Conservation (phyloP, 2,329 filamentous ascomycete genomes). For the Xylaria sp. region DNA sequence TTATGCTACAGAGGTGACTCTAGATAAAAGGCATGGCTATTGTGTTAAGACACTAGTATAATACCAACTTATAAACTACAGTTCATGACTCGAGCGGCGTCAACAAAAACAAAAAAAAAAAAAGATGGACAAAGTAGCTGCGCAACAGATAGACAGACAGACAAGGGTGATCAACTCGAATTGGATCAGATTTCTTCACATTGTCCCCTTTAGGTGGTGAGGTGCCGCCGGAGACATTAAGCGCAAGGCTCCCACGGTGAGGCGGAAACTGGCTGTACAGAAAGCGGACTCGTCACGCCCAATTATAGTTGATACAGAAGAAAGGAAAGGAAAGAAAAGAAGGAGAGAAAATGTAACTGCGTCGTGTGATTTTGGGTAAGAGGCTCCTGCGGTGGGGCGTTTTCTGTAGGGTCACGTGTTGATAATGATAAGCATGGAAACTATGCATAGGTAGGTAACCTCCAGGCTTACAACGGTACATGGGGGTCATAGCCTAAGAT, state of each 20-base stretch:
- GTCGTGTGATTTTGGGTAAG: not conserved
- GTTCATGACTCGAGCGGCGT: not conserved
- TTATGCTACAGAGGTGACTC: not conserved
- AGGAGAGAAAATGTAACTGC: slow-evolving; percentile 21
- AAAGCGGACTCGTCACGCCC: slow-evolving; percentile 79
- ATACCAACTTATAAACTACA: too few relatives aligned
- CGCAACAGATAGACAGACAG: not conserved
- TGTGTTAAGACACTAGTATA: too few relatives aligned
- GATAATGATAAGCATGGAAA: not conserved
- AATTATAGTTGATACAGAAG: slow-evolving; percentile 78
- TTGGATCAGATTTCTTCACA: slow-evolving; percentile 73
- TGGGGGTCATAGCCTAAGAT: not conserved
- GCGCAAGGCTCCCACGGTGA: slow-evolving; percentile 66
- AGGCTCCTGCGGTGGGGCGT: slow-evolving; percentile 5
- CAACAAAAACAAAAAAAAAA: not conserved
- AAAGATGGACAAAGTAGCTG: not conserved
- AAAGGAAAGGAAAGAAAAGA: slow-evolving; percentile 50
- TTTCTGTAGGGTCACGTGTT: slow-evolving; percentile 12
- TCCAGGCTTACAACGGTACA: too few relatives aligned
- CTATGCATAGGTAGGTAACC: too few relatives aligned
- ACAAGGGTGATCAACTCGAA: slow-evolving; percentile 41
- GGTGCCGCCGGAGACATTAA: slow-evolving; percentile 71
- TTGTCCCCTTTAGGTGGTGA: slow-evolving; percentile 73
- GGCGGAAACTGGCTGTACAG: slow-evolving; percentile 64
- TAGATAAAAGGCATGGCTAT: not conserved